Evolutionary conservation across 805 yeast genomes (phyloP).

Genomic region (Barnettozyma salicaria): DNA sequence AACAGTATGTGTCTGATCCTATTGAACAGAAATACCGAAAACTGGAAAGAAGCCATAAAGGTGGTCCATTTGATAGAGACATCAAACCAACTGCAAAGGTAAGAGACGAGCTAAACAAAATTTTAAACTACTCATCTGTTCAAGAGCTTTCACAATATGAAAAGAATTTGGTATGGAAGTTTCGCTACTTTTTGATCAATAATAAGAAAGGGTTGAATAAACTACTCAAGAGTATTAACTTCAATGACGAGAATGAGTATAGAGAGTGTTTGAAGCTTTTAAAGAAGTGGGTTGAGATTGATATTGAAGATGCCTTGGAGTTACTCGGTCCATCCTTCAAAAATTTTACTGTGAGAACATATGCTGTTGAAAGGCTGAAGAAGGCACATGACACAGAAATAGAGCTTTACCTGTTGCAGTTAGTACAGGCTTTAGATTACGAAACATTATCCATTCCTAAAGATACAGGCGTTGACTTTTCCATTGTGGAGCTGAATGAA

Average conservation of each 20-base stretch:
- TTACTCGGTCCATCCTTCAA: slow-evolving; percentile 72
- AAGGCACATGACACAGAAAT: slow-evolving; percentile 77
- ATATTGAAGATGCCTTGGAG: slow-evolving; percentile 81
- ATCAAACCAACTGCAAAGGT: slow-evolving; percentile 82
- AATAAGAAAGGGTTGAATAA: slow-evolving; percentile 68
- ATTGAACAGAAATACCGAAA: slow-evolving; percentile 83
- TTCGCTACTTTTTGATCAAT: slow-evolving; percentile 71
- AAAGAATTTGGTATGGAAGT: slow-evolving; percentile 85
- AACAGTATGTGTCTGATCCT: slow-evolving; percentile 65
- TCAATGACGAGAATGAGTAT: slow-evolving; percentile 81
- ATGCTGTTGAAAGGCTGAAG: slow-evolving; percentile 80
- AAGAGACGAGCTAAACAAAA: slow-evolving; percentile 64
- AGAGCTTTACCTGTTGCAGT: slow-evolving; percentile 74
- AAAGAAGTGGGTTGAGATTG: slow-evolving; percentile 67
- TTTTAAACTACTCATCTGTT: slow-evolving; percentile 76
- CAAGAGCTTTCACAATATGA: slow-evolving; percentile 76
- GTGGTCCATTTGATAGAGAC: slow-evolving; percentile 72
- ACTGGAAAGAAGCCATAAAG: slow-evolving; percentile 76
- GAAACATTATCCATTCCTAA: slow-evolving; percentile 35
- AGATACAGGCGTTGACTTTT: slow-evolving; percentile 29
- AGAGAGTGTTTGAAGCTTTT: slow-evolving; percentile 71
- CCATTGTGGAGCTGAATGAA: slow-evolving; percentile 31
- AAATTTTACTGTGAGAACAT: slow-evolving; percentile 67
- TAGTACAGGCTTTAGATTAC: slow-evolving; percentile 86
- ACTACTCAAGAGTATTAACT: slow-evolving; percentile 78